These are phyloP conservation scores for Penicillium longicatenatum DNA, from an alignment of 495 filamentous ascomycete genomes.

Conservation along the genomic window DNA sequence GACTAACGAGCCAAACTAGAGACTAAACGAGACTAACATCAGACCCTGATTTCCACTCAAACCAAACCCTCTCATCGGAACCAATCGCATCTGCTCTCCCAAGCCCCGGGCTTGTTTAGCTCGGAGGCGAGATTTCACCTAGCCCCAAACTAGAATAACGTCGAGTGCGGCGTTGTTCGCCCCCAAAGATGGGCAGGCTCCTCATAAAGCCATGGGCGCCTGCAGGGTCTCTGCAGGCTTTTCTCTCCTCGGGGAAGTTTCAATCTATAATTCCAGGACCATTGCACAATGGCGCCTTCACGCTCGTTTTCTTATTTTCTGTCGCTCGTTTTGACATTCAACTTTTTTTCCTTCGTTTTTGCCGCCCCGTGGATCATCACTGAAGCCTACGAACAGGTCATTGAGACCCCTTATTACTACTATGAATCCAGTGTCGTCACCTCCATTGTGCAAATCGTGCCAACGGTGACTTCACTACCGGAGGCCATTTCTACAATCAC, in stretches of 20 bases:
- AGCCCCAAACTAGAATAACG: neutral
- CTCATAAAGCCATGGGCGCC: neutral
- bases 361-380: conserved; percentile 39
- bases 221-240: neutral
- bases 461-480: conserved; percentile 30
- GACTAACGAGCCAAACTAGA: neutral
- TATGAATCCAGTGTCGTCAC: conserved; percentile 15
- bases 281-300: conserved; percentile 23
- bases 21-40: conserved; percentile 1
- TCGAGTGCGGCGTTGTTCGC: neutral
- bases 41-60: conserved; percentile 1
- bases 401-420: conserved; percentile 16
- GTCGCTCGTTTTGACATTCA: conserved; percentile 26
- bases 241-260: neutral
- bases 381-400: conserved; percentile 24
- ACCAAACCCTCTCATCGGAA: neutral
- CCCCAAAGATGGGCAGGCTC: neutral
- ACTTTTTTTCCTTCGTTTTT: conserved; percentile 20
- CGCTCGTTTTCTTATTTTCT: conserved; percentile 24
- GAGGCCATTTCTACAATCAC: conserved; percentile 35
- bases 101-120: neutral
- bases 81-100: conserved; percentile 1
- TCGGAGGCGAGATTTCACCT: neutral
- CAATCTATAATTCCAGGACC: neutral
- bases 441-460: conserved; percentile 24